Base-by-base conservation (phyloP, 148 eudicot species). In the Limonium bicolor region DNA sequence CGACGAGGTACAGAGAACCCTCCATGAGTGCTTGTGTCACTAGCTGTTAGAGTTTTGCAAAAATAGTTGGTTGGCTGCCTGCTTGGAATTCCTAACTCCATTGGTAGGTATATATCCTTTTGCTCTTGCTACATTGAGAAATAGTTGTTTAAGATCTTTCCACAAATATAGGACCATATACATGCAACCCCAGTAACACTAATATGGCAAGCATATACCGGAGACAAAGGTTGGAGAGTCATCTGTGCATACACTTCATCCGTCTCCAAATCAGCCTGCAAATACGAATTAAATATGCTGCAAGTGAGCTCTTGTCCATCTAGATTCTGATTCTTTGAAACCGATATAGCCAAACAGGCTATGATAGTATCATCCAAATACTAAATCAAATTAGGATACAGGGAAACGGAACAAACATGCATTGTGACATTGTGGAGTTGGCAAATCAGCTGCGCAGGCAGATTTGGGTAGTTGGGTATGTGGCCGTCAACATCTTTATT, bases 1-100 rank as follows among this genome's bases (percentile, higher is more conserved):
- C 95, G 99, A 20, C 95, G 93, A 54, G 99, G 99, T 61, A 90
- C 99, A 51, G 99, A 90, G 60, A 90, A 90, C 11, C 99, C 99
- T 29, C 99, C 99, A 57, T 90, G 99, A 16, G 99, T 90, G 57
- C 99, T 90, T 7, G 99, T 90, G 57, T 88, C 97, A 56, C 97
- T 88, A 10, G 97, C 97, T 19, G 97, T 88, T 52, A 88, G 54
- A 41, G 97, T 83, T 74, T 88, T 88, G 73, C 97, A 88, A 54
- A 88, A 88, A 53, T 80, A 88, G 73, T 88, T 88, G 9, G 87
- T 85, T 5, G 99, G 99, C 63, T 90, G 99, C 70, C 80, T 73
- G 63, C 87, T 71, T 5, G 99, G 95, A 53, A 74, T 65, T 14
- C 99, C 99, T 58, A 80, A 71, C 66, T 85, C 99, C 27, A 87